A percentile compares a stretch with the other conserved stretches of the same genome.
These are phyloP conservation scores for Fraxinus paxiana DNA, from an alignment of 305 asterid genomes.

Conservation along the genomic window DNA sequence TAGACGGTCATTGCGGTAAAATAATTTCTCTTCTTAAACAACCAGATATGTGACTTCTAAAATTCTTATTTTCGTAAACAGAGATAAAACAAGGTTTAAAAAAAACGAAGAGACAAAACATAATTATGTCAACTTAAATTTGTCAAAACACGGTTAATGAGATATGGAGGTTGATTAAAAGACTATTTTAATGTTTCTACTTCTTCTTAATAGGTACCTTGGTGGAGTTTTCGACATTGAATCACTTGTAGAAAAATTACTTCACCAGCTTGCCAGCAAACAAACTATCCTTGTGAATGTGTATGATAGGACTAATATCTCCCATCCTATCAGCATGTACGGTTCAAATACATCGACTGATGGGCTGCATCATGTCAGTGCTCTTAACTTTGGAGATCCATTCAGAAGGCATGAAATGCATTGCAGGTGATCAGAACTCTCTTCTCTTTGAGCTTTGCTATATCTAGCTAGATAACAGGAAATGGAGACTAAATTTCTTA, in stretches of 20 bases:
- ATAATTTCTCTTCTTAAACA: not conserved
- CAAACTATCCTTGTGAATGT: constrained; percentile 88
- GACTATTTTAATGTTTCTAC: constrained; percentile 7
- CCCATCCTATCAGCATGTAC: constrained; percentile 85
- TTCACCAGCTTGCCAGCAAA: constrained; percentile 96
- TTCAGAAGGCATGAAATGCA: constrained; percentile 94
- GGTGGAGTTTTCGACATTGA: constrained; percentile 96
- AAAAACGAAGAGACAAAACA: not conserved
- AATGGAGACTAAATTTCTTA: not conserved
- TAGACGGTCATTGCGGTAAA: not conserved
- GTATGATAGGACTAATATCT: constrained; percentile 65
- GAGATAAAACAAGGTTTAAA: not conserved
- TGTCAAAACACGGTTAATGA: not conserved
- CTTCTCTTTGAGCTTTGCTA: not conserved
- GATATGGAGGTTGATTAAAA: constrained; percentile 14
- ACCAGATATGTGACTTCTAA: not conserved
- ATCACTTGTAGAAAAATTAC: constrained; percentile 96
- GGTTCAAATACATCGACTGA: constrained; percentile 53
- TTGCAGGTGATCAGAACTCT: constrained; percentile 60
- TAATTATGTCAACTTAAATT: not conserved
- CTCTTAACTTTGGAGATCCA: constrained; percentile 93
- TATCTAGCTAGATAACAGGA: not conserved
- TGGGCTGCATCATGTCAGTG: constrained; percentile 56
- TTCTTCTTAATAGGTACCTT: constrained; percentile 61
- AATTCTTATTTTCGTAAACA: not conserved